These are phyloP conservation scores for Penicillium sp. DNA, from an alignment of 2,329 filamentous ascomycete species.

Conservation along the genomic window DNA sequence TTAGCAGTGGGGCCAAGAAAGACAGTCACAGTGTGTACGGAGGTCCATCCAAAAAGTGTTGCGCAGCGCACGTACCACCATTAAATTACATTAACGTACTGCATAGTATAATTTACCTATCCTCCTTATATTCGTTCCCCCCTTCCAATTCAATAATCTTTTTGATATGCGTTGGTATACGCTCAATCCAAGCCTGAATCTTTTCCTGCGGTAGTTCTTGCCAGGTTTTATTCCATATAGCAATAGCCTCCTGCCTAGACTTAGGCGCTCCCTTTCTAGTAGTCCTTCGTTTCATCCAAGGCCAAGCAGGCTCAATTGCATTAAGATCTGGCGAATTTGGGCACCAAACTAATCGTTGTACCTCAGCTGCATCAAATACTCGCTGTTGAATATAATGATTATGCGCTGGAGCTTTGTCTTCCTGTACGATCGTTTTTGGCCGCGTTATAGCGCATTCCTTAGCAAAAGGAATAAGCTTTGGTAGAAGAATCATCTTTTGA, in stretches of 20 bases:
- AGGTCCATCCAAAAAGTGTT: too few species aligned
- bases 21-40: too few species aligned
- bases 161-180: background rate
- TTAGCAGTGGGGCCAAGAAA: slow-evolving; percentile 6
- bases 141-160: background rate
- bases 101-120: too few species aligned
- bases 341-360: background rate
- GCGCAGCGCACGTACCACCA: too few species aligned
- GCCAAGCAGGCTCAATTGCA: background rate
- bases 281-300: background rate
- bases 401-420: background rate
- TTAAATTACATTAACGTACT: too few species aligned
- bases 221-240: background rate
- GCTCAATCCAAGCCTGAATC: background rate
- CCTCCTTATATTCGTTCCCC: background rate
- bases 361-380: background rate
- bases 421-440: background rate
- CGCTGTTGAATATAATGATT: background rate
- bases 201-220: background rate
- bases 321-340: background rate
- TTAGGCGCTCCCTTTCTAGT: background rate
- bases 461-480: background rate
- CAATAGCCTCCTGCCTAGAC: background rate
- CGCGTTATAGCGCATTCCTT: background rate
- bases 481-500: background rate